phyloP scores from a whole-genome alignment of 2,329 filamentous ascomycete species.

The Fusarium sp. region DNA sequence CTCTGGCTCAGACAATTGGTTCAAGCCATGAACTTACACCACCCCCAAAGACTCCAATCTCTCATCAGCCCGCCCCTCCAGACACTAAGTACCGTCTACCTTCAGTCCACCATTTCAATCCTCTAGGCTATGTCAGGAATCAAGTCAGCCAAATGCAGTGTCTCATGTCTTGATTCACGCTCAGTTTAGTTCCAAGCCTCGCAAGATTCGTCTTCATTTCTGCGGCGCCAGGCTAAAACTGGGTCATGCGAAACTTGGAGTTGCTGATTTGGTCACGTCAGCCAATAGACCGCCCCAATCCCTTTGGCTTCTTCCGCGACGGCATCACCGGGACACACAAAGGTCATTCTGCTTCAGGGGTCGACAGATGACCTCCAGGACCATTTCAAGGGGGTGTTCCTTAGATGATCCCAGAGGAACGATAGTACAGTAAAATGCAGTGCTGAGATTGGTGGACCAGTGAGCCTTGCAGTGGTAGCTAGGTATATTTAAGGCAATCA shows the following conservation, averaged over 20 bases:
- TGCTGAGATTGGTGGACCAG: not conserved
- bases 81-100: conserved; percentile 32
- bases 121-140: conserved; percentile 23
- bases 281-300: conserved; percentile 16
- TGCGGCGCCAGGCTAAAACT: conserved; percentile 16
- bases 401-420: not conserved
- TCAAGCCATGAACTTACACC: conserved; percentile 30
- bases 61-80: conserved; percentile 18
- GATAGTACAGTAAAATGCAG: not conserved
- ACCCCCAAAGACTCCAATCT: conserved; percentile 16
- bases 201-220: conserved; percentile 5
- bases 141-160: conserved; percentile 17
- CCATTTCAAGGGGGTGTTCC: not conserved
- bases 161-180: conserved; percentile 3
- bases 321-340: conserved; percentile 25
- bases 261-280: conserved; percentile 41
- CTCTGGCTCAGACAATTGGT: conserved; percentile 9
- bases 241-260: conserved; percentile 28
- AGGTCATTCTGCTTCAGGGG: conserved; percentile 21
- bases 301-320: not conserved
- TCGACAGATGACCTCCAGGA: not conserved
- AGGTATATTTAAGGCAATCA: not conserved
- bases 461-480: not conserved
- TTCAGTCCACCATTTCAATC: conserved; percentile 25
- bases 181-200: conserved; percentile 14